Conservation (phyloP, 805 yeast species). For the Zygosaccharomyces siamensis region DNA sequence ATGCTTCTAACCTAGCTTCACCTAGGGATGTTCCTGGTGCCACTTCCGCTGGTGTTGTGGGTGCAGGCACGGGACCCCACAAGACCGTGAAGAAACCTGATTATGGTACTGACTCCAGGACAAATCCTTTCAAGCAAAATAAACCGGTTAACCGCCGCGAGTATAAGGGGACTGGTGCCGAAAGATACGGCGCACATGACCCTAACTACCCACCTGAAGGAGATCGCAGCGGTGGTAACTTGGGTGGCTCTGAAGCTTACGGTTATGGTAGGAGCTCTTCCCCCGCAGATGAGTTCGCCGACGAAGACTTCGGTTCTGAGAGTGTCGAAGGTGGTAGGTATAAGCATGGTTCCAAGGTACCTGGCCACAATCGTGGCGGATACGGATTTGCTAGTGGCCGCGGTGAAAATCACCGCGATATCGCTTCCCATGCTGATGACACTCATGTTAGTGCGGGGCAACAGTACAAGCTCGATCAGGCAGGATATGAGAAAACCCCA, state of each 20-base stretch:
- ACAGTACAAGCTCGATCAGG: not conserved
- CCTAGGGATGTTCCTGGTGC: not conserved
- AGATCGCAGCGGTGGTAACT: not conserved
- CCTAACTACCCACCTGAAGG: not conserved
- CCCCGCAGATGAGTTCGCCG: slow-evolving; percentile 1
- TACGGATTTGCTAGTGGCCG: not conserved
- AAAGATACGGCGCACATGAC: not conserved
- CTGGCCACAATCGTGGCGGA: not conserved
- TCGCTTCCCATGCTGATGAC: not conserved
- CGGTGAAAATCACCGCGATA: not conserved
- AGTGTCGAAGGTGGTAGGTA: not conserved
- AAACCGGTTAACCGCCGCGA: not conserved
- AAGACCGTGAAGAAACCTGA: too few relatives aligned
- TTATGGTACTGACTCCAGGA: not conserved
- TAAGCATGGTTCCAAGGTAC: not conserved
- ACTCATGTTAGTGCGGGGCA: not conserved
- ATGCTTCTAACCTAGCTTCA: not conserved
- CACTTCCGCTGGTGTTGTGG: not conserved
- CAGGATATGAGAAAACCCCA: not conserved
- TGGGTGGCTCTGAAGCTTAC: slow-evolving; percentile 3
- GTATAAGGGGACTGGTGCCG: not conserved
- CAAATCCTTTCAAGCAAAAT: not conserved
- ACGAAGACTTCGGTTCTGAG: not conserved
- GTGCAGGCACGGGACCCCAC: not conserved
- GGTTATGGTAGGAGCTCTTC: not conserved